Conservation (phyloP, 805 yeast genomes). For the Candida morakotiae region DNA sequence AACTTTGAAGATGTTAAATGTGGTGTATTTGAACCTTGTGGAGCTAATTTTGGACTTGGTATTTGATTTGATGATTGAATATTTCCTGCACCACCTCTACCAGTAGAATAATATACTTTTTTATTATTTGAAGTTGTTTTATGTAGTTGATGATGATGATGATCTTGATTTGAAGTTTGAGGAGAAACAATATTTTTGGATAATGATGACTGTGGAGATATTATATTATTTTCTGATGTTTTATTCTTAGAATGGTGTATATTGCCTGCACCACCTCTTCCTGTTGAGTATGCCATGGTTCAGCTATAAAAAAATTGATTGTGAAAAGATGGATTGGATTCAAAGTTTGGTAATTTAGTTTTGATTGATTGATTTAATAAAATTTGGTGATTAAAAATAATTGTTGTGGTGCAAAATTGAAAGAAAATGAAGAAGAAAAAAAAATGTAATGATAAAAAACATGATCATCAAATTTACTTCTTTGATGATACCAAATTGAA, state of each 20-base stretch:
- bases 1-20: slow-evolving; percentile 50
- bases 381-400: too few relatives aligned
- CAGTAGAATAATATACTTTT: slow-evolving; percentile 53
- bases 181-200: slow-evolving; percentile 1
- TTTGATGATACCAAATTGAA: too few relatives aligned
- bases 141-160: slow-evolving; percentile 3
- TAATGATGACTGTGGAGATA: slow-evolving; percentile 9
- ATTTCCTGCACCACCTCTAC: slow-evolving; percentile 80
- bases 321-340: too few relatives aligned
- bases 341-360: too few relatives aligned
- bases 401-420: too few relatives aligned
- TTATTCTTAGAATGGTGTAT: slow-evolving; percentile 16
- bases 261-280: slow-evolving; percentile 40
- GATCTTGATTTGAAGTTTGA: slow-evolving; percentile 7
- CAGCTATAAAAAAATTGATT: background rate
- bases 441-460: too few relatives aligned
- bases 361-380: too few relatives aligned
- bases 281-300: slow-evolving; percentile 28
- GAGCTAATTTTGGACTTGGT: slow-evolving; percentile 53
- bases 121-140: slow-evolving; percentile 15
- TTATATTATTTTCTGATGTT: slow-evolving; percentile 17
- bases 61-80: slow-evolving; percentile 40
- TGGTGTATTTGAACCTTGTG: slow-evolving; percentile 62
- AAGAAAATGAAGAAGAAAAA: too few relatives aligned
- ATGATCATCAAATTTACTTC: too few relatives aligned